Conservation (phyloP, 306 rosid species). For the Myrica gale region DNA sequence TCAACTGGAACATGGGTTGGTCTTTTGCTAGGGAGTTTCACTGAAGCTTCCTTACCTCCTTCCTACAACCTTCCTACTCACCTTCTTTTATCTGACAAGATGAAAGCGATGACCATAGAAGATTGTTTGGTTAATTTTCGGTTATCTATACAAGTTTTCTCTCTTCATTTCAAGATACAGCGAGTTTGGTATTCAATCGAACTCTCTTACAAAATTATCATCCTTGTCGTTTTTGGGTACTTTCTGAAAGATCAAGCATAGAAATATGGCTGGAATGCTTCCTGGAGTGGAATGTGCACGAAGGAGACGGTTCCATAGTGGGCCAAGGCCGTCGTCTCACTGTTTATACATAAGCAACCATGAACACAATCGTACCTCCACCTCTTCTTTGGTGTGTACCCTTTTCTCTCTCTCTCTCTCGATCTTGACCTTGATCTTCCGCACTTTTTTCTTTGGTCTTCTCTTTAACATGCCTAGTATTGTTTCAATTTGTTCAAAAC, state of each 20-base stretch:
- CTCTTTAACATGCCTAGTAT: background rate
- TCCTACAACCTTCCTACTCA: background rate
- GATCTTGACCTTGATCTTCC: background rate
- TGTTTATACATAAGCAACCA: constrained; percentile 63
- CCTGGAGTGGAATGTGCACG: constrained; percentile 90
- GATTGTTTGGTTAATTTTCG: too few relatives aligned
- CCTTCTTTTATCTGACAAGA: background rate
- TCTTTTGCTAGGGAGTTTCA: background rate
- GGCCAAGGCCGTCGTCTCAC: constrained; percentile 56
- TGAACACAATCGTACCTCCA: constrained; percentile 43
- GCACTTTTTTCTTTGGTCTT: background rate
- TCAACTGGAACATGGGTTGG: background rate
- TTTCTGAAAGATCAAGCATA: background rate
- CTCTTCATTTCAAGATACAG: too few relatives aligned
- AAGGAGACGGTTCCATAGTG: constrained; percentile 54
- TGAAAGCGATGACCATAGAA: too few relatives aligned
- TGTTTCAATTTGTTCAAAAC: background rate
- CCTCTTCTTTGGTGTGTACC: constrained; percentile 43
- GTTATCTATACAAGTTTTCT: too few relatives aligned
- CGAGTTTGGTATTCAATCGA: background rate
- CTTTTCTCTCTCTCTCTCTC: background rate
- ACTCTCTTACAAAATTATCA: background rate
- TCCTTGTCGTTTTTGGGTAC: background rate
- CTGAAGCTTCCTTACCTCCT: background rate
- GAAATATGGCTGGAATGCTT: constrained; percentile 74